Conservation (phyloP, 148 eudicot species). For the Agrostemma githago region DNA sequence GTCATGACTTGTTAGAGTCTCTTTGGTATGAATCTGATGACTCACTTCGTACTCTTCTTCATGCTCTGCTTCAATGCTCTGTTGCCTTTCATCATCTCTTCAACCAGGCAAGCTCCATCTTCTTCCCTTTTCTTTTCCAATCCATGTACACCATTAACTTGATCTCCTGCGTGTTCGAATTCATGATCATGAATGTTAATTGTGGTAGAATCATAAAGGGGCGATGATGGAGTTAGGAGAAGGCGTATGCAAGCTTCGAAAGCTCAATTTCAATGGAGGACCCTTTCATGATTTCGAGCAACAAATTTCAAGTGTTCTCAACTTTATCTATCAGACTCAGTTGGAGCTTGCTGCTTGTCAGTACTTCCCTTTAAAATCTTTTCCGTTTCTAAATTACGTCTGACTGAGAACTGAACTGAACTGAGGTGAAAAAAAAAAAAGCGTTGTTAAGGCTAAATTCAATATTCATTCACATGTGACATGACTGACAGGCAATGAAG, state of each 20-base stretch:
- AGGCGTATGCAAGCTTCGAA: conserved; percentile 67
- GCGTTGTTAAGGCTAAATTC: too few relatives aligned
- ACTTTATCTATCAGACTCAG: conserved; percentile 85
- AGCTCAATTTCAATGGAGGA: conserved; percentile 53
- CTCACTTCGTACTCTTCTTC: conserved; percentile 60
- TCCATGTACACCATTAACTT: too few relatives aligned
- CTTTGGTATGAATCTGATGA: conserved; percentile 65
- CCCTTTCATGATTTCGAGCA: conserved; percentile 67
- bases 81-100: conserved; percentile 92
- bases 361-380: conserved; percentile 19
- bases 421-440: too few relatives aligned
- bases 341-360: conserved; percentile 83
- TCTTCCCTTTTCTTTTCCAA: neutral
- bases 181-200: too few relatives aligned
- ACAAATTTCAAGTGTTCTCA: conserved; percentile 70
- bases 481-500: conserved; percentile 71
- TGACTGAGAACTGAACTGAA: too few relatives aligned
- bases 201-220: conserved; percentile 69
- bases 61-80: conserved; percentile 71
- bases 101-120: conserved; percentile 39
- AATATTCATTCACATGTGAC: too few relatives aligned
- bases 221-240: conserved; percentile 95
- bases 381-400: neutral
- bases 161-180: too few relatives aligned
- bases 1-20: conserved; percentile 70